phyloP scores from a whole-genome alignment of 805 yeast species.

The Candida namnaoensis region DNA sequence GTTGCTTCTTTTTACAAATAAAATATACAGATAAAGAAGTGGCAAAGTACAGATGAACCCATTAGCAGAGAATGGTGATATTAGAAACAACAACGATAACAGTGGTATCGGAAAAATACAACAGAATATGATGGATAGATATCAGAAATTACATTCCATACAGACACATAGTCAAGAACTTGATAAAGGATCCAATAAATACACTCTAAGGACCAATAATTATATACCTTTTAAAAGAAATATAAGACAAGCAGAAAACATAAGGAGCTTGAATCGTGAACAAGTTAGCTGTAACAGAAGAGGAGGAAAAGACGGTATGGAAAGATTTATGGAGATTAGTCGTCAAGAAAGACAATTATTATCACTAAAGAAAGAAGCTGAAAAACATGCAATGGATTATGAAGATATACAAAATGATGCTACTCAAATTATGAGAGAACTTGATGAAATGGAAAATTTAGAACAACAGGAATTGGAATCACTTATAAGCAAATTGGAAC shows the following conservation, averaged over 20 bases:
- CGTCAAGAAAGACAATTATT: neutral
- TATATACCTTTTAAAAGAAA: constrained; percentile 1
- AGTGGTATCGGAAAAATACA: too few relatives aligned
- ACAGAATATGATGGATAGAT: too few relatives aligned
- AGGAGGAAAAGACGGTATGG: constrained; percentile 3
- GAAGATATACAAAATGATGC: constrained; percentile 6
- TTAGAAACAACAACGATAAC: too few relatives aligned
- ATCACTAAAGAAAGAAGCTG: constrained; percentile 1
- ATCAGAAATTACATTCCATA: too few relatives aligned
- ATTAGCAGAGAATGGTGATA: too few relatives aligned
- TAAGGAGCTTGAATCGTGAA: neutral
- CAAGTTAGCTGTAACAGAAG: neutral
- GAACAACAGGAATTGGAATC: constrained; percentile 9
- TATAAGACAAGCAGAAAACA: neutral
- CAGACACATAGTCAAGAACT: too few relatives aligned
- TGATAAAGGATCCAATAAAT: too few relatives aligned
- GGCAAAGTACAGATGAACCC: too few relatives aligned
- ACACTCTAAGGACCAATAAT: neutral
- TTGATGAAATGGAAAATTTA: constrained; percentile 7
- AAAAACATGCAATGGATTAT: constrained; percentile 8
- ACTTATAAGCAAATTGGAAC: neutral
- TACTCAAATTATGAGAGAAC: constrained; percentile 4
- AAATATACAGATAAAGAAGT: too few relatives aligned
- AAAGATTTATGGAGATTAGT: neutral
- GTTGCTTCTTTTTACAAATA: too few relatives aligned